A percentile compares a stretch with the other conserved stretches of the same genome.
phyloP scores from a whole-genome alignment of 2,329 filamentous ascomycete species.

The Pyrenochaeta sp. region DNA sequence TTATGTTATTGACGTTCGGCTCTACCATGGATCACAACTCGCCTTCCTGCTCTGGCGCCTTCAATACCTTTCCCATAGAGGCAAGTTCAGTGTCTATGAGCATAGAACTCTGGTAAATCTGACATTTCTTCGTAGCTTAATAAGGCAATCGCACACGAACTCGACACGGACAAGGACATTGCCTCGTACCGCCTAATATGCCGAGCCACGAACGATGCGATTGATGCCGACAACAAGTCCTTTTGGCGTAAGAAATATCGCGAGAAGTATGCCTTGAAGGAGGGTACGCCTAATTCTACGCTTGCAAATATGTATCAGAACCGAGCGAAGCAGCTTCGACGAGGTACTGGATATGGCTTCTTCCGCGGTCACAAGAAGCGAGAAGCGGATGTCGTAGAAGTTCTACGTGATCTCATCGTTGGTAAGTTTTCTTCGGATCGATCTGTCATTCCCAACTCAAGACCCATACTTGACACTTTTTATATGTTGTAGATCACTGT shows the following conservation, averaged over 20 bases:
- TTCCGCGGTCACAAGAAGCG: slow-evolving; percentile 21
- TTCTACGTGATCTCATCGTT: slow-evolving; percentile 55
- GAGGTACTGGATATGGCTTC: slow-evolving; percentile 27
- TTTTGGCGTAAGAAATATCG: slow-evolving; percentile 60
- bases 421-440: slow-evolving; percentile 44
- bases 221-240: slow-evolving; percentile 51
- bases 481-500: background rate
- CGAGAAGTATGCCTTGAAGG: slow-evolving; percentile 50
- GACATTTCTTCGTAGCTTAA: slow-evolving; percentile 44
- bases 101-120: background rate
- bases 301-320: slow-evolving; percentile 50
- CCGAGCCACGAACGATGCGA: slow-evolving; percentile 47
- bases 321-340: slow-evolving; percentile 32
- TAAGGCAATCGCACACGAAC: slow-evolving; percentile 48
- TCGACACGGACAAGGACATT: slow-evolving; percentile 56
- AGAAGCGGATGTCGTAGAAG: slow-evolving; percentile 48
- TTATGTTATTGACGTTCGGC: background rate
- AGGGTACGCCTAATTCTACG: slow-evolving; percentile 31
- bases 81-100: slow-evolving; percentile 17
- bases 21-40: slow-evolving; percentile 14
- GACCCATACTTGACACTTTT: background rate
- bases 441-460: background rate
- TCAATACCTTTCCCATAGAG: slow-evolving; percentile 46
- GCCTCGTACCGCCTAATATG: slow-evolving; percentile 53
- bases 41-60: slow-evolving; percentile 26